Percentiles rank a stretch among this genome's conserved stretches.
Conservation (phyloP, 345 rosid genomes). For the Rhodomyrtus tomentosa region DNA sequence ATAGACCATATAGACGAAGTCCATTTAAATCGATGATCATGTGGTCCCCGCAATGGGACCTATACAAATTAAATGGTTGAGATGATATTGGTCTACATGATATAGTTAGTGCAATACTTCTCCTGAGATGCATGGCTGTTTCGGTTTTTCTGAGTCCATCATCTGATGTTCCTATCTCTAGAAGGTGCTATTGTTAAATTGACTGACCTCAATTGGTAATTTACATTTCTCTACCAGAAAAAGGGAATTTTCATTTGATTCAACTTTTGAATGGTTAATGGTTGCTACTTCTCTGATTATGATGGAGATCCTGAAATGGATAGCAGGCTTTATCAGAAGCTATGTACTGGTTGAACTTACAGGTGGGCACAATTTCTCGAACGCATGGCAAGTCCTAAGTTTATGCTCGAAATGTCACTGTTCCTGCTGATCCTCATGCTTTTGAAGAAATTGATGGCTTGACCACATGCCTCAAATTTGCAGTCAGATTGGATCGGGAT, state of each 20-base stretch:
- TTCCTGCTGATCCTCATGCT: constrained; percentile 50
- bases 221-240: background rate
- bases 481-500: background rate
- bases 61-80: background rate
- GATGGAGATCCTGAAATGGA: constrained; percentile 71
- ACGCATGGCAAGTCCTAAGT: constrained; percentile 22
- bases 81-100: background rate
- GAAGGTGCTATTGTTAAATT: background rate
- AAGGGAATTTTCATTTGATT: background rate
- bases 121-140: background rate
- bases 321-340: constrained; percentile 91
- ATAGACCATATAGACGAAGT: background rate
- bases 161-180: background rate
- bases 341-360: constrained; percentile 99
- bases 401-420: constrained; percentile 47
- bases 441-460: constrained; percentile 31
- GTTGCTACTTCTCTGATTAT: constrained; percentile 24
- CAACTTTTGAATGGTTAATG: background rate
- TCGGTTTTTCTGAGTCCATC: background rate
- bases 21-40: background rate
- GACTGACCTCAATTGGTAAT: background rate
- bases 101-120: background rate
- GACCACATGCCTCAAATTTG: background rate
- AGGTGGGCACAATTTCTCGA: constrained; percentile 58
- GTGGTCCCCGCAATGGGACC: background rate